Conservation (phyloP, 306 rosid species). For the Cucurbita argyrosperma region DNA sequence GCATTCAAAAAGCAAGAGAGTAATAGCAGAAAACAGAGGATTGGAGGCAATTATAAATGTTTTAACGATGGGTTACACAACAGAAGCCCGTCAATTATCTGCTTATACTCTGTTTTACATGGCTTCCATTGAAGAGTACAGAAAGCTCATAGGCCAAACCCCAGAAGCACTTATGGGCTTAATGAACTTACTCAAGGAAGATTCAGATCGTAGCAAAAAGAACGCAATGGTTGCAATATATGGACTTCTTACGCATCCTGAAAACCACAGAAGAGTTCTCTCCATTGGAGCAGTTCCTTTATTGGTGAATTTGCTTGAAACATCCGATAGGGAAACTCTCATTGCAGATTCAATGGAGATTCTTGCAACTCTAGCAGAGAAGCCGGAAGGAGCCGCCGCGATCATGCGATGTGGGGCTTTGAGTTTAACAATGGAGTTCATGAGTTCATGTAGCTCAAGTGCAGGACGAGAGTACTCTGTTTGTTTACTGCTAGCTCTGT, state of each 20-base stretch:
- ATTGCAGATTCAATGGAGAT: conserved; percentile 49
- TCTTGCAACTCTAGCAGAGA: conserved; percentile 53
- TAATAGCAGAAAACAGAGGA: conserved; percentile 40
- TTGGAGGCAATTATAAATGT: conserved; percentile 35
- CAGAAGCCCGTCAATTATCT: conserved; percentile 45
- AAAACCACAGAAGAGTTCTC: conserved; percentile 35
- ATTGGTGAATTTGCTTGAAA: conserved; percentile 23
- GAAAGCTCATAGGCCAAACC: conserved; percentile 36
- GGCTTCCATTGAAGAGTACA: conserved; percentile 40
- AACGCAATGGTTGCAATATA: conserved; percentile 59
- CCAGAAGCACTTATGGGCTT: conserved; percentile 44
- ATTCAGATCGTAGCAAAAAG: conserved; percentile 36
- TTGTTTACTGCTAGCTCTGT: conserved; percentile 50
- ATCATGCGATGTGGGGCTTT: conserved; percentile 27
- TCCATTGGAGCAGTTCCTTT: conserved; percentile 35
- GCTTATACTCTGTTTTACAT: conserved; percentile 65
- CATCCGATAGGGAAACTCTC: conserved; percentile 32
- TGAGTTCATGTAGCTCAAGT: conserved; percentile 38
- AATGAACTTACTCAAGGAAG: conserved; percentile 29
- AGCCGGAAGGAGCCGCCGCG: conserved; percentile 29
- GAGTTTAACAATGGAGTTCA: conserved; percentile 23
- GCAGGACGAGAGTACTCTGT: conserved; percentile 54
- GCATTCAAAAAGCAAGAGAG: conserved; percentile 26
- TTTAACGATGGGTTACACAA: conserved; percentile 29
- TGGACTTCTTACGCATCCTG: conserved; percentile 37